A percentile compares a stretch with the other conserved stretches of the same genome.
phyloP scores from a whole-genome alignment of 2,329 filamentous ascomycete species.

The Epichloe brachyelytri region DNA sequence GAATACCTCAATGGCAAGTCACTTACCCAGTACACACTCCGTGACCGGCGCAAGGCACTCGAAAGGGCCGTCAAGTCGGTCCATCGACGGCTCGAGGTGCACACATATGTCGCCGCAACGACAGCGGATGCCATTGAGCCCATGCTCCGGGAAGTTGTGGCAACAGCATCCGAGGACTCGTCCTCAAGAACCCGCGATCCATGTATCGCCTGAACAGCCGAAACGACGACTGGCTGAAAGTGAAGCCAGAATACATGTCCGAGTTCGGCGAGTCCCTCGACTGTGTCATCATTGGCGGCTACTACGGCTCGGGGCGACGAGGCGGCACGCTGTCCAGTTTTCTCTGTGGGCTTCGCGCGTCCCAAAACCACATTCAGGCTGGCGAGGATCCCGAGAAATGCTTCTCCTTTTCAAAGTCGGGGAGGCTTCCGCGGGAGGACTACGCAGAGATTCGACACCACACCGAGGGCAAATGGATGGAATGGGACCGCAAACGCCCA shows the following conservation, averaged over 20 bases:
- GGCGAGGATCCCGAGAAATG: conserved; percentile 59
- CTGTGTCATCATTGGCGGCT: conserved; percentile 79
- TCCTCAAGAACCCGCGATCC: conserved; percentile 86
- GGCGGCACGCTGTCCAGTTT: conserved; percentile 78
- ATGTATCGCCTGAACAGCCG: conserved; percentile 78
- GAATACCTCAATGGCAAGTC: conserved; percentile 73
- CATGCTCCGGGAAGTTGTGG: conserved; percentile 68
- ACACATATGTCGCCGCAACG: conserved; percentile 54
- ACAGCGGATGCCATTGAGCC: conserved; percentile 64
- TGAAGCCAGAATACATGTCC: conserved; percentile 97
- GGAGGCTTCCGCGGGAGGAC: conserved; percentile 80
- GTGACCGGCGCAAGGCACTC: conserved; percentile 66
- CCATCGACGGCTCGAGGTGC: conserved; percentile 70
- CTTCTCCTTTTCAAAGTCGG: conserved; percentile 97
- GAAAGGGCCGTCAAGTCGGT: conserved; percentile 56
- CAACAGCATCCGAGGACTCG: conserved; percentile 75
- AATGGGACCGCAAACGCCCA: conserved; percentile 68
- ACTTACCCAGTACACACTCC: conserved; percentile 70
- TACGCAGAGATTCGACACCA: conserved; percentile 71
- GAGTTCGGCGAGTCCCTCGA: conserved; percentile 92
- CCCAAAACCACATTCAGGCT: conserved; percentile 50
- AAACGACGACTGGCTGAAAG: conserved; percentile 95
- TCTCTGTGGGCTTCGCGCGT: conserved; percentile 72
- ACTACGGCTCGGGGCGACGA: conserved; percentile 76
- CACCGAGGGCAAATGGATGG: conserved; percentile 83